Base-by-base conservation (phyloP, 2,329 filamentous ascomycete genomes). In the Fusarium solani-melongenae region DNA sequence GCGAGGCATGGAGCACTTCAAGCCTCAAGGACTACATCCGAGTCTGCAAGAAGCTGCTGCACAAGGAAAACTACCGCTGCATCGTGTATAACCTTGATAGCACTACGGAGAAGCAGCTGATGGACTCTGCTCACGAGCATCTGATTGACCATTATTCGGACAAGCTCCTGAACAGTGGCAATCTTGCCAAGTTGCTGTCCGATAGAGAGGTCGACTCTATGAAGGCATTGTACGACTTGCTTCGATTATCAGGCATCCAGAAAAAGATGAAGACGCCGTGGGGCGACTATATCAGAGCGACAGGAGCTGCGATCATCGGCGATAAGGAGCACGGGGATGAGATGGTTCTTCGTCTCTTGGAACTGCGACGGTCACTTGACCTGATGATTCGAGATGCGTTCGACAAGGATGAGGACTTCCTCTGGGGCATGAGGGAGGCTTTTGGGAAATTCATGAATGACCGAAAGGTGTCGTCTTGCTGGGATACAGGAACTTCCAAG, bases 361-460 rank as follows among this genome's bases (percentile, higher is more conserved):
- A 93, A 29, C 89, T 99, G 75, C 95, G 98, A 80, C 89, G 91
- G 56, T 90, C 92, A 34, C 85, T 98, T 10, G 95, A 98, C 79
- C 84, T 91, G 44, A 91, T 96, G 75, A 92, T 94, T 80, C 89
- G 91, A 44, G 89, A 92, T 57, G 92, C 94, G 0, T 98, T 99
- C 78, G 87, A 89, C 55, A 91, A 90, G 62, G 90, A 98, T 74
- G 90, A 94, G n/a, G 88, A 90, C 24, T 91, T 98, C 57, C 89
- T 91, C 0, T 93, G 95, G 81, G 90, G 89, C 12, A 87, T 99
- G 74, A 90, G 96, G 64, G 94, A 98, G 77, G 89, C 94, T 0
- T 98, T 99, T 79, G 92, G 93, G 62, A 88, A 87, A 1, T 98
- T 98, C 77, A 98, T 99, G 87, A 99, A 99, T 81, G 94, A 96